These are phyloP conservation scores for Globisporangium viniferum DNA, from an alignment of 352 stramenopile species.

Conservation along the genomic window DNA sequence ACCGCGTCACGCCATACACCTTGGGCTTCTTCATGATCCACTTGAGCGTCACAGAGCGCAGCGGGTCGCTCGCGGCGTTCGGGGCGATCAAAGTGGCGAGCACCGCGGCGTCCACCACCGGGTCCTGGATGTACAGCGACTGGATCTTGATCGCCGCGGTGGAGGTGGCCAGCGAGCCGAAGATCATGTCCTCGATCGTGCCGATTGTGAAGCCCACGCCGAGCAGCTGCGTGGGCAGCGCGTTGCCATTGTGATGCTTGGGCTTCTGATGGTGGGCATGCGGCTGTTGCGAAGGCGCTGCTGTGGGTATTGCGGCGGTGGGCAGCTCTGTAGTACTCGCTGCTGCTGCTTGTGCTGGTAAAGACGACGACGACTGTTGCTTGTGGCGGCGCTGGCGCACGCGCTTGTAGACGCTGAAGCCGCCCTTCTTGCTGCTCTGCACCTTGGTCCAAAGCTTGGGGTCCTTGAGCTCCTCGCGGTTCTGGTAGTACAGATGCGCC, in stretches of 20 bases:
- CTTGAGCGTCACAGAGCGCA: slow-evolving; percentile 22
- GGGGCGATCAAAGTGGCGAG: slow-evolving; percentile 16
- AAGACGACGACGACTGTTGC: too few species aligned
- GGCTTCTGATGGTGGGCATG: neutral
- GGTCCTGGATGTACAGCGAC: slow-evolving; percentile 20
- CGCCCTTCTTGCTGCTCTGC: slow-evolving; percentile 14
- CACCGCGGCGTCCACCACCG: slow-evolving; percentile 20
- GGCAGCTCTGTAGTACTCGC: neutral
- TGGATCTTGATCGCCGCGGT: slow-evolving; percentile 25
- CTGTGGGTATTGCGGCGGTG: neutral
- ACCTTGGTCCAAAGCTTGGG: slow-evolving; percentile 15
- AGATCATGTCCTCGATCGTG: slow-evolving; percentile 27
- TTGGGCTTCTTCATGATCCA: slow-evolving; percentile 23
- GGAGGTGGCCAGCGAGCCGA: slow-evolving; percentile 14
- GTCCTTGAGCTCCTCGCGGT: slow-evolving; percentile 19
- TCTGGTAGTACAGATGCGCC: slow-evolving; percentile 17
- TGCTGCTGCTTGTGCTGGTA: neutral
- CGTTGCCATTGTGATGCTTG: neutral
- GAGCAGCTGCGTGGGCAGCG: slow-evolving; percentile 23
- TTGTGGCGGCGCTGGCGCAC: slow-evolving; percentile 11
- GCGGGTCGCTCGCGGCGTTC: slow-evolving; percentile 12
- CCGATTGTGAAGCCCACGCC: slow-evolving; percentile 19
- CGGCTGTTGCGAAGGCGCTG: neutral
- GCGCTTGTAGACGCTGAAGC: slow-evolving; percentile 20
- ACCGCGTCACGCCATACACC: slow-evolving; percentile 18